Conservation (phyloP, 2,329 filamentous ascomycete genomes). For the Monilinia fructigena region DNA sequence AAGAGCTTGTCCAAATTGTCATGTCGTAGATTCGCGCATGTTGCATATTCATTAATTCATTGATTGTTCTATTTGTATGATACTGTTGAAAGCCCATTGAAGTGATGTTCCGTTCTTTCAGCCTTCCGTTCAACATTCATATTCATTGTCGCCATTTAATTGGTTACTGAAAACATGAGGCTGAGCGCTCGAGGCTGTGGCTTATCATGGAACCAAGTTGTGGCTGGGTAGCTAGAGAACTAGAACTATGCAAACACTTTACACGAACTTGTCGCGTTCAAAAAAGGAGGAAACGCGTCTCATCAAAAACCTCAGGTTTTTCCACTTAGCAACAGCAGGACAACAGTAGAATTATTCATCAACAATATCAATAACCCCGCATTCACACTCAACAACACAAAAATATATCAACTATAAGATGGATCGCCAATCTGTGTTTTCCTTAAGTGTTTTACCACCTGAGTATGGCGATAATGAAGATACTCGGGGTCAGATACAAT, state of each 20-base stretch:
- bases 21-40: conserved; percentile 6
- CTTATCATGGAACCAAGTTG: neutral
- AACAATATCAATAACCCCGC: conserved; percentile 11
- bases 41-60: conserved; percentile 16
- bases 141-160: neutral
- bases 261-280: conserved; percentile 25
- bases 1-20: neutral
- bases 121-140: conserved; percentile 17
- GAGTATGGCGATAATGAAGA: conserved; percentile 62
- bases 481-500: conserved; percentile 69
- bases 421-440: conserved; percentile 87
- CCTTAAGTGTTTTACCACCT: conserved; percentile 74
- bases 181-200: conserved; percentile 18
- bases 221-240: neutral
- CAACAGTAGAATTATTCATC: conserved; percentile 11
- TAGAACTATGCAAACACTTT: conserved; percentile 25
- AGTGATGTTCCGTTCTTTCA: conserved; percentile 23
- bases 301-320: conserved; percentile 19
- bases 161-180: neutral
- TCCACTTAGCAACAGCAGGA: conserved; percentile 19
- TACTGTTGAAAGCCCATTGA: neutral
- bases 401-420: conserved; percentile 47
- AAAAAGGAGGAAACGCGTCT: conserved; percentile 21
- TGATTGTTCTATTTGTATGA: neutral
- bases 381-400: conserved; percentile 10